phyloP scores from a whole-genome alignment of 441 rosid species.

The Erodium trifolium region DNA sequence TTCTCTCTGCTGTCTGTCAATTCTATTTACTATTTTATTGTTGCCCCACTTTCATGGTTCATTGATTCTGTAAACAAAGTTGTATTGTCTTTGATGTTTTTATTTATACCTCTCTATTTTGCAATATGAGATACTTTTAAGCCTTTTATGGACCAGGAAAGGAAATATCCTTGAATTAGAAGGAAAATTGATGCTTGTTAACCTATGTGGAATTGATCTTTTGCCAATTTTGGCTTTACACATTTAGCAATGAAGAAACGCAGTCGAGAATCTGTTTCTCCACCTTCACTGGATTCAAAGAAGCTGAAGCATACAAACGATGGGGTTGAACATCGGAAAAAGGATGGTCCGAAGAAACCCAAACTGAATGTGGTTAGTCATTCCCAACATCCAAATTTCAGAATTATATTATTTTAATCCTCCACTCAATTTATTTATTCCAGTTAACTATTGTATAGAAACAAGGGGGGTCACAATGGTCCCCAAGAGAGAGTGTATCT shows the following conservation, averaged over 20 bases:
- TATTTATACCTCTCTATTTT: constrained; percentile 28
- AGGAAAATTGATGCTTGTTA: background rate
- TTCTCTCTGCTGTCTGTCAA: constrained; percentile 29
- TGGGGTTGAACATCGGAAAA: too few relatives aligned
- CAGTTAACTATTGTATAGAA: constrained; percentile 30
- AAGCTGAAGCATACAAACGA: constrained; percentile 31
- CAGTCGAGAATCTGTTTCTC: constrained; percentile 47
- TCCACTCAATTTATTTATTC: constrained; percentile 14
- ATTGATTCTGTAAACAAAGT: constrained; percentile 26
- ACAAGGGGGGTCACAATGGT: constrained; percentile 34
- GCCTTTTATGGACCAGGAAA: constrained; percentile 30
- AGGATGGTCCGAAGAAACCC: constrained; percentile 26
- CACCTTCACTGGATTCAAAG: constrained; percentile 47
- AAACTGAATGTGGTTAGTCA: constrained; percentile 47
- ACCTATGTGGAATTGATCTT: constrained; percentile 18
- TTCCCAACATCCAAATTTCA: constrained; percentile 19
- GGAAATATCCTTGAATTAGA: constrained; percentile 7
- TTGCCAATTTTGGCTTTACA: constrained; percentile 19
- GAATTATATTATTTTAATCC: constrained; percentile 14
- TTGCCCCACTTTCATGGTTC: constrained; percentile 25
- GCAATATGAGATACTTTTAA: constrained; percentile 23
- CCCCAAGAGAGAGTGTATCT: constrained; percentile 25
- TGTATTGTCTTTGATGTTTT: constrained; percentile 19
- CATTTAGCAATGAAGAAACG: constrained; percentile 80
- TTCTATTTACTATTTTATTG: constrained; percentile 20